phyloP scores from a whole-genome alignment of 495 filamentous ascomycete genomes.

The Podospora anserina region DNA sequence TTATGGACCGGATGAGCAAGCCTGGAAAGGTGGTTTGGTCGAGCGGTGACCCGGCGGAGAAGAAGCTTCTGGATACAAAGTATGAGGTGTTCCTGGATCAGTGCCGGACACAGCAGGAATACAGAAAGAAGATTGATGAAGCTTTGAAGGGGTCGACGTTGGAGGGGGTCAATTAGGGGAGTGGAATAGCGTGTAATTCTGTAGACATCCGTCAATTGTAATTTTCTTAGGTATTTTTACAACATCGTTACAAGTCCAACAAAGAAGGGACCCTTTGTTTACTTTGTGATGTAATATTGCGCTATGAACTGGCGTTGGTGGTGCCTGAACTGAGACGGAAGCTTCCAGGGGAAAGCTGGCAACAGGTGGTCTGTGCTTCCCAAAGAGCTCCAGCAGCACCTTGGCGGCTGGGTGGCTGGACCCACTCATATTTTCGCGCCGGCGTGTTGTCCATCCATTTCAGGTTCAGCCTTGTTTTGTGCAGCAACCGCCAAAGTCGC shows the following conservation, averaged over 20 bases:
- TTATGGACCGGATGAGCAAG: slow-evolving; percentile 97
- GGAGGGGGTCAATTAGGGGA: slow-evolving; percentile 5
- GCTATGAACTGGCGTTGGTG: not conserved
- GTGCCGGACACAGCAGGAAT: slow-evolving; percentile 69
- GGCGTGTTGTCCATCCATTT: not conserved
- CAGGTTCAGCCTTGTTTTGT: not conserved
- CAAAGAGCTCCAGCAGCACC: not conserved
- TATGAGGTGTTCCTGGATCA: slow-evolving; percentile 82
- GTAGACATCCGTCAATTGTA: not conserved
- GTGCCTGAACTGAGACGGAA: not conserved
- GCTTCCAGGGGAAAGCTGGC: not conserved
- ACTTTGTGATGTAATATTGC: not conserved
- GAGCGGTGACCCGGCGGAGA: slow-evolving; percentile 63
- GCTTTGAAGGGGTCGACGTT: slow-evolving; percentile 49
- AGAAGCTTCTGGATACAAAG: slow-evolving; percentile 76
- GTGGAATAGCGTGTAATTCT: not conserved
- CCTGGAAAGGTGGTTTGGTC: slow-evolving; percentile 80
- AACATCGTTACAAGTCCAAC: not conserved
- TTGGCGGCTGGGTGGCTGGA: not conserved
- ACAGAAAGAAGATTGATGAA: slow-evolving; percentile 64
- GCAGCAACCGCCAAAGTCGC: not conserved
- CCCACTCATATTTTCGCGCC: not conserved
- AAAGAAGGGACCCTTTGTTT: not conserved
- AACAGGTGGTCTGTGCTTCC: not conserved
- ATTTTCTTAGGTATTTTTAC: not conserved